phyloP scores from a whole-genome alignment of 805 yeast species.

The Starmerella floricola region DNA sequence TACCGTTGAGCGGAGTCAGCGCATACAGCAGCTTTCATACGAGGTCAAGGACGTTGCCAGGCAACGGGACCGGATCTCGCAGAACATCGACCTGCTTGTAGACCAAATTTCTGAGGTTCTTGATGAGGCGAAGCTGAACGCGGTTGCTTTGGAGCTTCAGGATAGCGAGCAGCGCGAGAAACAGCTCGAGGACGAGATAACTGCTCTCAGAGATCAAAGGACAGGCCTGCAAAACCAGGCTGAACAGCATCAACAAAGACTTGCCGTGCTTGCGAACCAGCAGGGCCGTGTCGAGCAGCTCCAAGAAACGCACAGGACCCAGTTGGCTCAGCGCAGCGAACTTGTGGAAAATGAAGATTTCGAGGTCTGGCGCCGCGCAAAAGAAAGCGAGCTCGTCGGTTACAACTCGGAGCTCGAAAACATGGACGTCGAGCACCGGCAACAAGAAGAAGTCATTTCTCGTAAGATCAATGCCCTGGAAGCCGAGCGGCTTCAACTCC shows the following conservation, averaged over 20 bases:
- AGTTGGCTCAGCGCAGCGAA: neutral
- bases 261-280: constrained; percentile 6
- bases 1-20: constrained; percentile 8
- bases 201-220: constrained; percentile 31
- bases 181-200: constrained; percentile 2
- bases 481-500: constrained; percentile 21
- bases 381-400: neutral
- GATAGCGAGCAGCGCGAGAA: constrained; percentile 3
- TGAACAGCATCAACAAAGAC: constrained; percentile 2
- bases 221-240: neutral
- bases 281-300: constrained; percentile 16
- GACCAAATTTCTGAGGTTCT: constrained; percentile 22
- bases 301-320: constrained; percentile 4
- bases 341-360: neutral
- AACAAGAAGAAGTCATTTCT: constrained; percentile 26
- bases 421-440: constrained; percentile 20
- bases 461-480: constrained; percentile 21
- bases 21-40: constrained; percentile 9
- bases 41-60: constrained; percentile 3
- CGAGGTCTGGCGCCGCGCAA: constrained; percentile 1
- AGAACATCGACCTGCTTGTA: constrained; percentile 3
- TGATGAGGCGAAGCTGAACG: constrained; percentile 17
- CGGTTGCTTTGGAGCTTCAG: constrained; percentile 2
- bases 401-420: constrained; percentile 12
- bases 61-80: neutral